phyloP scores from a whole-genome alignment of 139 green algal genomes.

The Spirogloea muscicola region DNA sequence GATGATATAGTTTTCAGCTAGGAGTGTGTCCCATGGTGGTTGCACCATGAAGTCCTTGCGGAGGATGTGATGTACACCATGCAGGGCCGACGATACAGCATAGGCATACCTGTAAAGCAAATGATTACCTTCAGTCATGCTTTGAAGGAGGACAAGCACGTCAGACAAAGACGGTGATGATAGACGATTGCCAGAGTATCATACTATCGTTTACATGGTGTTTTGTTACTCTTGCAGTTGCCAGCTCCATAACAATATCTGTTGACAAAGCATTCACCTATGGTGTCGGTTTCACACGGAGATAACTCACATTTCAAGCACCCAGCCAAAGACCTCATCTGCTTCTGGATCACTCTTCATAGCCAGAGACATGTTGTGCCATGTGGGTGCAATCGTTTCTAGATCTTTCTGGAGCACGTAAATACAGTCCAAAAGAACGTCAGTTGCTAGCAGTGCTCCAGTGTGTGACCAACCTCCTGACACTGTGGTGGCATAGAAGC shows the following conservation, averaged over 20 bases:
- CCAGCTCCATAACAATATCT: no score
- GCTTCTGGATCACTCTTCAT: conserved; percentile 85
- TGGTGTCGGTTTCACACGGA: neutral
- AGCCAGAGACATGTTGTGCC: conserved; percentile 83
- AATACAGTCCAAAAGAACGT: no score
- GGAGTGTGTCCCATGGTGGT: conserved; percentile 83
- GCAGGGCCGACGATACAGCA: conserved; percentile 8
- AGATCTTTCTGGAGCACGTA: conserved; percentile 72
- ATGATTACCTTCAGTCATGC: no score
- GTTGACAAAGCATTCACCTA: no score
- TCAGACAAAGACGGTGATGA: neutral
- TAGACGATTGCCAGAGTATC: neutral
- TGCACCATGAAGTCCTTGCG: conserved; percentile 56
- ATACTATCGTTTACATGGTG: neutral
- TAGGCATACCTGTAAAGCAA: conserved; percentile 33
- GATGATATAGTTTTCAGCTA: conserved; percentile 77
- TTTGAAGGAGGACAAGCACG: no score
- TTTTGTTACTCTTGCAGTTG: neutral
- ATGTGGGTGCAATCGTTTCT: conserved; percentile 66
- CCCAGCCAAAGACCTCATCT: conserved; percentile 73
- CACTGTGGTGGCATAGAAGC: no score
- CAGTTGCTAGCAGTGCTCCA: no score
- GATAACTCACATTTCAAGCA: conserved; percentile 77
- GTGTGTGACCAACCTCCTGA: neutral
- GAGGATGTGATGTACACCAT: conserved; percentile 20